phyloP scores from a whole-genome alignment of 306 rosid species.

The Rosa lucieae region DNA sequence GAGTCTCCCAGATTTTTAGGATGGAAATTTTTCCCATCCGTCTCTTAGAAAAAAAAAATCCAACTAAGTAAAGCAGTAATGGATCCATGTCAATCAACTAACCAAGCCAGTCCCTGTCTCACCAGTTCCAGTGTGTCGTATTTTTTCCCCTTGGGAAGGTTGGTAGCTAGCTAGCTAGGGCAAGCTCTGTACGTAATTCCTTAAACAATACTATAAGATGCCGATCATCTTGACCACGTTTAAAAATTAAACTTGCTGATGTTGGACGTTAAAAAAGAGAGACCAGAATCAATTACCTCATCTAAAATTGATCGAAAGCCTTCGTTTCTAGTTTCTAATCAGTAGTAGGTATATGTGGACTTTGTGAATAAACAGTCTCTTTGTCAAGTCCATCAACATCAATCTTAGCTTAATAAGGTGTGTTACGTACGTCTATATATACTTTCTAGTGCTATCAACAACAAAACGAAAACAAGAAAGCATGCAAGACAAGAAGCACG shows the following conservation, averaged over 20 bases:
- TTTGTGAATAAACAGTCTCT: not conserved
- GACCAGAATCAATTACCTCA: not conserved
- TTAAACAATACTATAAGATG: not conserved
- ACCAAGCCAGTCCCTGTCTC: constrained; percentile 27
- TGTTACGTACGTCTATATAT: not conserved
- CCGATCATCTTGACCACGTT: constrained; percentile 5
- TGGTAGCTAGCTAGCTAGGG: constrained; percentile 14
- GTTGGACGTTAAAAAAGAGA: not conserved
- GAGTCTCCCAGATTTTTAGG: not conserved
- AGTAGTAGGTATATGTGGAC: not conserved
- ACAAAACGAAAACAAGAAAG: not conserved
- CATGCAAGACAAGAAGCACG: not conserved
- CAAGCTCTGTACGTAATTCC: not conserved
- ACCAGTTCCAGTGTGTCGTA: constrained; percentile 15
- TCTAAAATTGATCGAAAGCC: not conserved
- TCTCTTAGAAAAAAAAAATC: not conserved
- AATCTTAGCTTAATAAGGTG: not conserved
- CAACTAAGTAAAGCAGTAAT: not conserved
- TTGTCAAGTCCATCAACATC: not conserved
- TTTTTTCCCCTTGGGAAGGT: constrained; percentile 9
- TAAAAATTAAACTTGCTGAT: not conserved
- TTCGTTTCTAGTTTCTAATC: not conserved
- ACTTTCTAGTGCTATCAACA: not conserved
- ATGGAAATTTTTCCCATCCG: not conserved
- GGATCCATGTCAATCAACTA: not conserved